Evolutionary conservation across 176 grass and related monocot species (phyloP).

Genomic region (Juncus effusus): DNA sequence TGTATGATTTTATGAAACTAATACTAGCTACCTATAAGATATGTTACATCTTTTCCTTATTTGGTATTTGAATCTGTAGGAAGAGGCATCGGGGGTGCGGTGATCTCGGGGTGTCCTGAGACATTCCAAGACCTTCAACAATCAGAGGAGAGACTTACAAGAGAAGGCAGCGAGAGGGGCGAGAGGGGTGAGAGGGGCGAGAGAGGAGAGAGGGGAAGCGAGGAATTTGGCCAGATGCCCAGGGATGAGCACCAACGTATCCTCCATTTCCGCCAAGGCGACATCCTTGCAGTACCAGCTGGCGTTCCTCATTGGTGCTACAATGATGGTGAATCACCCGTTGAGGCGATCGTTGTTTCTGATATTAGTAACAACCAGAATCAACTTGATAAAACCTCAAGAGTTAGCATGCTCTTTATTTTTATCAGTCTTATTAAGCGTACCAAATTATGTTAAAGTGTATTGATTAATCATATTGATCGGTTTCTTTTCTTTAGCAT

Average conservation of each 20-base stretch:
- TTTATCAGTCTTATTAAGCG: not conserved
- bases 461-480: not conserved
- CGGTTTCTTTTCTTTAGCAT: slow-evolving; percentile 14
- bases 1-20: no score
- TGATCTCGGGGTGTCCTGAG: slow-evolving; percentile 36
- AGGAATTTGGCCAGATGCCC: slow-evolving; percentile 19
- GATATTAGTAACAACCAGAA: slow-evolving; percentile 34
- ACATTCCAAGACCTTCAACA: slow-evolving; percentile 33
- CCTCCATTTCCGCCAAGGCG: slow-evolving; percentile 30
- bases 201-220: slow-evolving; percentile 10
- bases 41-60: not conserved
- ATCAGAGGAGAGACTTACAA: not conserved
- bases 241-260: slow-evolving; percentile 40
- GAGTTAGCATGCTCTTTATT: slow-evolving; percentile 7
- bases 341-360: slow-evolving; percentile 32
- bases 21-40: no score
- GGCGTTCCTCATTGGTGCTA: slow-evolving; percentile 38
- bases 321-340: slow-evolving; percentile 34
- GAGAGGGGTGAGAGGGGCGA: slow-evolving; percentile 4
- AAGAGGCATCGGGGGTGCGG: slow-evolving; percentile 8
- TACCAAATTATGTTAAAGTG: not conserved
- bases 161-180: not conserved
- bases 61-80: slow-evolving; percentile 15
- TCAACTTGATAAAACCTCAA: slow-evolving; percentile 33
- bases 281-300: slow-evolving; percentile 33